Percentiles rank a stretch among this genome's conserved stretches.
These are phyloP conservation scores for Talaromyces sp. DNA, from an alignment of 2,329 filamentous ascomycete species.

Conservation along the genomic window DNA sequence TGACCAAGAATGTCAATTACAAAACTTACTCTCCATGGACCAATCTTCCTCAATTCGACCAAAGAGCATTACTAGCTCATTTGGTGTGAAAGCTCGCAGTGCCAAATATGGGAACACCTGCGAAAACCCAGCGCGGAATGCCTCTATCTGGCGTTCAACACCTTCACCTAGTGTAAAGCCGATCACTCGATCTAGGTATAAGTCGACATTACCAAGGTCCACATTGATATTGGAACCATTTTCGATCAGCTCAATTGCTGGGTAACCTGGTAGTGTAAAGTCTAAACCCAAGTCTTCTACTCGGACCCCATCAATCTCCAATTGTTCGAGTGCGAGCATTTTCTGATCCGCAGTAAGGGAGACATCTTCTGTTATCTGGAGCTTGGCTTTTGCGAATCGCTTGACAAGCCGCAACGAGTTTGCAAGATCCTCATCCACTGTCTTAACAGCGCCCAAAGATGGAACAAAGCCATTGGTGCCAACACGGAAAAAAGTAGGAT, in stretches of 20 bases:
- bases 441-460: conserved; percentile 81
- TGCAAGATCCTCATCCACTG: conserved; percentile 80
- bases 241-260: conserved; percentile 73
- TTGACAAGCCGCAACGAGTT: conserved; percentile 82
- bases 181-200: conserved; percentile 82
- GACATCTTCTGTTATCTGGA: conserved; percentile 68
- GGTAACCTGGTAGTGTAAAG: conserved; percentile 90
- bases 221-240: conserved; percentile 70
- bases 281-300: conserved; percentile 88
- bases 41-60: conserved; percentile 91
- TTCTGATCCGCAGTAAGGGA: conserved; percentile 65
- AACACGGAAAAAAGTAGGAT: conserved; percentile 95
- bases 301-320: conserved; percentile 67
- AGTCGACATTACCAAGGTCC: conserved; percentile 84
- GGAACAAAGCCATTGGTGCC: conserved; percentile 66
- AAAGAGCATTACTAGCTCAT: conserved; percentile 91
- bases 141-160: conserved; percentile 81
- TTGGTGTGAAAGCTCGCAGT: conserved; percentile 86
- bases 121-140: conserved; percentile 86
- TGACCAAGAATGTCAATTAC: background rate
- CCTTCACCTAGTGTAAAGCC: conserved; percentile 87
- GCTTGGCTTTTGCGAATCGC: conserved; percentile 78
- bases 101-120: conserved; percentile 95
- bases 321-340: conserved; percentile 60
- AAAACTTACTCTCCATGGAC: conserved; percentile 83